Conservation (phyloP, 2,329 filamentous ascomycete species). For the Fusarium domesticum region DNA sequence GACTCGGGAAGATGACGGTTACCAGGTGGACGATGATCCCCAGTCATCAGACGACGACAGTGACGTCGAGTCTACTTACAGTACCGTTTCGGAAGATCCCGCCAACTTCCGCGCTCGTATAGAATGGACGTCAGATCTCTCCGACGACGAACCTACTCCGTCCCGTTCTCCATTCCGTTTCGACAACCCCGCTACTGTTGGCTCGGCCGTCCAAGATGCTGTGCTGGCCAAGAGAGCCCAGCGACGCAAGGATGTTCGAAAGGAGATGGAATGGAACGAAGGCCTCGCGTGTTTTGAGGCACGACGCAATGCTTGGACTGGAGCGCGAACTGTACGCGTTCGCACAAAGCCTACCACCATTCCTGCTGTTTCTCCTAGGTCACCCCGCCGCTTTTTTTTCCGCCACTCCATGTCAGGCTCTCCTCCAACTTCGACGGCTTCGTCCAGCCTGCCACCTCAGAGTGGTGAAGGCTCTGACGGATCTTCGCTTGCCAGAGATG, state of each 20-base stretch:
- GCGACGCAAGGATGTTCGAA: conserved; percentile 55
- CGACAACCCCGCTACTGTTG: conserved; percentile 48
- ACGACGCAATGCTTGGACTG: conserved; percentile 80
- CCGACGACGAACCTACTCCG: conserved; percentile 41
- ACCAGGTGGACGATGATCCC: conserved; percentile 40
- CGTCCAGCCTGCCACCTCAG: conserved; percentile 20
- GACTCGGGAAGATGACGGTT: conserved; percentile 34
- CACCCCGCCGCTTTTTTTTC: conserved; percentile 50
- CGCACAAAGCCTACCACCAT: conserved; percentile 44
- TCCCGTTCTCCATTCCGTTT: conserved; percentile 50
- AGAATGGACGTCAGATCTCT: conserved; percentile 58
- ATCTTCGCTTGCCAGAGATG: conserved; percentile 41
- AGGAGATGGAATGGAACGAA: conserved; percentile 73
- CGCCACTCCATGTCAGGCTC: conserved; percentile 45
- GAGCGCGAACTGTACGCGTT: conserved; percentile 60
- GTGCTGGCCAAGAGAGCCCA: conserved; percentile 51
- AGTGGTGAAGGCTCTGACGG: conserved; percentile 38
- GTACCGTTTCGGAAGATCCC: conserved; percentile 54
- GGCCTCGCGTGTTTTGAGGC: conserved; percentile 78
- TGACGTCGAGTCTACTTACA: conserved; percentile 51
- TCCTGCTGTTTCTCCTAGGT: conserved; percentile 44
- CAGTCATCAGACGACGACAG: conserved; percentile 36
- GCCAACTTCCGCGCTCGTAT: conserved; percentile 48
- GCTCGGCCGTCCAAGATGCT: conserved; percentile 39
- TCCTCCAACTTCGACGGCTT: conserved; percentile 30